Evolutionary conservation across 306 rosid species (phyloP).

Genomic region (Purshia tridentata): DNA sequence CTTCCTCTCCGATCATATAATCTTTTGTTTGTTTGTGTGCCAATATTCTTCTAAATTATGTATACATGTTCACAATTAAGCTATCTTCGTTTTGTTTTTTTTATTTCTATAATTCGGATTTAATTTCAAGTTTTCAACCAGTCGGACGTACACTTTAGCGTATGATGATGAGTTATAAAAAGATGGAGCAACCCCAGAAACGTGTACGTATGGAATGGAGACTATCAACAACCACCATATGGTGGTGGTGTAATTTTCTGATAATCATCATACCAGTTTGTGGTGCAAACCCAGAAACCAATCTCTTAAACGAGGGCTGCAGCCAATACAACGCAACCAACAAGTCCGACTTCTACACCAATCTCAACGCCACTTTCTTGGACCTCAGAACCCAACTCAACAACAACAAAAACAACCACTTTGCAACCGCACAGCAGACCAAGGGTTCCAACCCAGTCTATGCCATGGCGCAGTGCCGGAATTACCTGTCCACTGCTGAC

Average conservation of each 20-base stretch:
- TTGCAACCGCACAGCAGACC: slow-evolving; percentile 44
- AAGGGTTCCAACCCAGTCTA: slow-evolving; percentile 42
- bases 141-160: too few species aligned
- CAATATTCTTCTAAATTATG: too few species aligned
- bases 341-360: slow-evolving; percentile 37
- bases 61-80: too few species aligned
- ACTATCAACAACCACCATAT: not conserved
- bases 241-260: slow-evolving; percentile 24
- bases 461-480: slow-evolving; percentile 60
- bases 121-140: too few species aligned
- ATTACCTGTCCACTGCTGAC: slow-evolving; percentile 52
- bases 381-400: slow-evolving; percentile 29
- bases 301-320: slow-evolving; percentile 53
- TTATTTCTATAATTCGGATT: too few species aligned
- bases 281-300: slow-evolving; percentile 46
- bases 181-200: too few species aligned
- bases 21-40: too few species aligned
- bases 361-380: slow-evolving; percentile 47
- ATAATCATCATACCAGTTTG: not conserved
- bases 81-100: too few species aligned
- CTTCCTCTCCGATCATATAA: too few species aligned
- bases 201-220: not conserved
- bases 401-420: slow-evolving; percentile 29
- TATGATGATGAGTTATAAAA: too few species aligned
- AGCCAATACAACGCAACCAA: slow-evolving; percentile 62